These are phyloP conservation scores for Phyllosticta citrichinensis DNA, from an alignment of 2,329 filamentous ascomycete species.

Conservation along the genomic window DNA sequence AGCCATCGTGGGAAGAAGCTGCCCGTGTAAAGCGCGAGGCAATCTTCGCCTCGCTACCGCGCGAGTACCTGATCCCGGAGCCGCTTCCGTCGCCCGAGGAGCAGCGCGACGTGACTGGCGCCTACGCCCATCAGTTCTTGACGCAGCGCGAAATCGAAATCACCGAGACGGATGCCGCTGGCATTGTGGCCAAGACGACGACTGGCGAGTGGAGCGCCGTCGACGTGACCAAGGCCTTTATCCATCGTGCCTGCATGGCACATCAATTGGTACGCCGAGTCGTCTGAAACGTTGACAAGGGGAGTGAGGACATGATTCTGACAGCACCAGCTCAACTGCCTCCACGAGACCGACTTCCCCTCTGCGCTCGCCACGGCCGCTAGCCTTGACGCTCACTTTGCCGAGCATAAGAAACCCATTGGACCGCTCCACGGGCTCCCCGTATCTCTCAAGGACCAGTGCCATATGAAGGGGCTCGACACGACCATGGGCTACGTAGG, in stretches of 20 bases:
- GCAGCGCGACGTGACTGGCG: conserved; percentile 35
- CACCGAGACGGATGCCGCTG: conserved; percentile 49
- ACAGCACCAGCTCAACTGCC: conserved; percentile 20
- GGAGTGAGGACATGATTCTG: neutral
- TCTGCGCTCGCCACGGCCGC: conserved; percentile 34
- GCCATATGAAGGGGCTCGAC: conserved; percentile 38
- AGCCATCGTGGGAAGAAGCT: conserved; percentile 4
- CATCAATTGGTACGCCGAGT: conserved; percentile 34
- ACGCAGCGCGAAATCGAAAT: conserved; percentile 46
- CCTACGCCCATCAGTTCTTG: conserved; percentile 48
- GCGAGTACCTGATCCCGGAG: conserved; percentile 3
- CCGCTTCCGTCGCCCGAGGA: neutral
- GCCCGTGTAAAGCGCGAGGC: conserved; percentile 6
- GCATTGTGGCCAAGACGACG: conserved; percentile 45
- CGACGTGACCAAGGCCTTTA: conserved; percentile 47
- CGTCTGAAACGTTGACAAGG: neutral
- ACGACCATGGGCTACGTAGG: conserved; percentile 51
- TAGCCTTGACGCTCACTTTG: conserved; percentile 31
- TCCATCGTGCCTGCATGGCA: conserved; percentile 44
- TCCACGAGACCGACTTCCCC: conserved; percentile 42
- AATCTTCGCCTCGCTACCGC: conserved; percentile 4
- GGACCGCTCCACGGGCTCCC: conserved; percentile 40
- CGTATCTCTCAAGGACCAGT: conserved; percentile 41
- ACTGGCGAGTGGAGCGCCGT: conserved; percentile 47
- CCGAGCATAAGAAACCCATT: conserved; percentile 25